phyloP scores from a whole-genome alignment of 202 grass and related monocot genomes.

The Zoysia matrella region DNA sequence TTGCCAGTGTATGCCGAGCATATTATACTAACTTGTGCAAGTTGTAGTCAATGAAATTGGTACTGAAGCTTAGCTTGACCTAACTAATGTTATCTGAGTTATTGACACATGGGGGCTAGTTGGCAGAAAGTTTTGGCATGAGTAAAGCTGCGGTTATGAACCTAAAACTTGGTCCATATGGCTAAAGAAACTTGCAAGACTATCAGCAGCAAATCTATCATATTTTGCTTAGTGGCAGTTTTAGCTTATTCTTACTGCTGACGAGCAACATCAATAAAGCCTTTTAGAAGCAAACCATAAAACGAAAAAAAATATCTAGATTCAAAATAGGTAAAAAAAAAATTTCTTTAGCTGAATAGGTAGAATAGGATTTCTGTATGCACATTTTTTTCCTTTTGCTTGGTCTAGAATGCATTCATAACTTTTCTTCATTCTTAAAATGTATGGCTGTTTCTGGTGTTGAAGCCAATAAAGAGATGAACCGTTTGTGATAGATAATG shows the following conservation, averaged over 20 bases:
- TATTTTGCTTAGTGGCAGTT: slow-evolving; percentile 2
- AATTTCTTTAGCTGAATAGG: no score
- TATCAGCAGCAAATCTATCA: not conserved
- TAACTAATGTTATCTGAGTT: not conserved
- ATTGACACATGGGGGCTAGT: not conserved
- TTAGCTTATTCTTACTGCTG: slow-evolving; percentile 17
- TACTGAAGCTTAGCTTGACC: not conserved
- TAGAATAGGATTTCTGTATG: no score
- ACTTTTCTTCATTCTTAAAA: slow-evolving; percentile 2
- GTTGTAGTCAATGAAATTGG: not conserved
- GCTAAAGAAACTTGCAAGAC: not conserved
- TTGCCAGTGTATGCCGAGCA: not conserved
- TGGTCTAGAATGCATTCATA: slow-evolving; percentile 15
- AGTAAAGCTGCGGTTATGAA: not conserved
- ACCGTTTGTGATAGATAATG: not conserved
- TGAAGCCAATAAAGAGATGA: not conserved
- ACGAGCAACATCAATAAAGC: not conserved
- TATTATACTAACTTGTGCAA: not conserved
- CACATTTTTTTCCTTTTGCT: no score
- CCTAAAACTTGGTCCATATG: not conserved
- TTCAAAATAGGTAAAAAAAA: no score
- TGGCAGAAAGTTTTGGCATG: not conserved
- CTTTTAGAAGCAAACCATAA: not conserved
- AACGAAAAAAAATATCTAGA: not conserved
- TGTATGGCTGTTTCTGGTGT: slow-evolving; percentile 7